Evolutionary conservation across 2,329 filamentous ascomycete genomes (phyloP), one percentile per base, ranked within the genome.

Genomic region (Trichoderma brevicompactum): DNA sequence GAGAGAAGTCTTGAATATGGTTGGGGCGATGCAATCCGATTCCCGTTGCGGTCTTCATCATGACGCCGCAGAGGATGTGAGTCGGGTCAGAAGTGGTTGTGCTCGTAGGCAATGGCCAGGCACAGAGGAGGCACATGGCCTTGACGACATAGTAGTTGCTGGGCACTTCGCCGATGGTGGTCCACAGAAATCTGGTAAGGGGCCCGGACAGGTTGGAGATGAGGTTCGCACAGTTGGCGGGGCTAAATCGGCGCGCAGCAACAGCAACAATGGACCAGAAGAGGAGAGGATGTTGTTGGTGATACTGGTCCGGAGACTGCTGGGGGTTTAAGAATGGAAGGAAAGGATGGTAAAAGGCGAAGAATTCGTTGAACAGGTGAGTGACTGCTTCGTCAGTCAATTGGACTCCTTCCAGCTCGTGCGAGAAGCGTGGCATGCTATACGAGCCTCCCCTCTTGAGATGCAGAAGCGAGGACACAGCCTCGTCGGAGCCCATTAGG

Each of bases 1-100:
- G 82, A 1, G 90, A 92, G 75, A 94, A 95, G 75, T 94, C 92
- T 74, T 94, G 90, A 50, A 91, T 91, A 74, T 94, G 89, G 63
- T 89, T 92, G 12, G 91, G 92, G 54, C 91, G 86, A 72, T 95
- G 91, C 61, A 95, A 82, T 19, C 92, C 91, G 70, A 94, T 92
- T 69, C 92, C 91, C 69, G 92, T 93, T 8, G 92, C 92, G 23
- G 91, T 87, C 78, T 94, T 92, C 87, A 94, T 93, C 90, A 94
- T 92, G 67, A 92, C 87, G 60, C 92, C 91, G 70, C 89, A 89
- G 17, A 94, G 80, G 74, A 92, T 93, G 74, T 94, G 92, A 1
- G 91, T 94, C 2, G 91, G 90, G 70, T 95, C 92, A 7, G 89
- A 88, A 6, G 89, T 89, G 1, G 90, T 92, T 5, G 89, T 92